Evolutionary conservation across 78 protist genomes (phyloP).

Genomic region (Anaeramoeba flamelloides): DNA sequence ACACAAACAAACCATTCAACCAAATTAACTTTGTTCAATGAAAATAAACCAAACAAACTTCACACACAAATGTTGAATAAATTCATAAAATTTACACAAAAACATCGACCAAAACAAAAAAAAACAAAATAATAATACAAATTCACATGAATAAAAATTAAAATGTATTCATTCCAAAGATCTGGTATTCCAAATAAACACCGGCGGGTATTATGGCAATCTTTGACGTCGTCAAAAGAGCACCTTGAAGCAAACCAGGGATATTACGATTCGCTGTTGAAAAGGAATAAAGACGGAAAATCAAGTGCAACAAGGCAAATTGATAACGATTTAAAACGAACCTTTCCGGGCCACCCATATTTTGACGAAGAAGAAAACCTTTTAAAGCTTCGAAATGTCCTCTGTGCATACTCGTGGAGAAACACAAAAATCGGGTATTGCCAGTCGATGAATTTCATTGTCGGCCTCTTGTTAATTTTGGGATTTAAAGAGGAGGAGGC

Average conservation of each 20-base stretch:
- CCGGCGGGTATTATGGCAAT: background rate
- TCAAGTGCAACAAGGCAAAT: background rate
- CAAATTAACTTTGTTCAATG: no score
- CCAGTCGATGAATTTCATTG: slow-evolving; percentile 65
- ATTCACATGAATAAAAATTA: no score
- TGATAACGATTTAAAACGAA: background rate
- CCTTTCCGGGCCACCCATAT: background rate
- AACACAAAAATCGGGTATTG: slow-evolving; percentile 63
- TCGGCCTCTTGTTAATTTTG: slow-evolving; percentile 44
- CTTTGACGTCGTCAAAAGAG: background rate
- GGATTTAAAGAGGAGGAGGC: slow-evolving; percentile 55
- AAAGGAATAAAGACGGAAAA: background rate
- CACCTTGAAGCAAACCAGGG: background rate
- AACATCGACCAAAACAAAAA: no score
- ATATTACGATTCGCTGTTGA: background rate
- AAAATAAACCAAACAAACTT: no score
- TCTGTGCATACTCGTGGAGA: slow-evolving; percentile 46
- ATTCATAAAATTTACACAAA: no score
- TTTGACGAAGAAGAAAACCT: background rate
- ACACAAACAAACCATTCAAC: no score
- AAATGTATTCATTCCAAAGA: no score
- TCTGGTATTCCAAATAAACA: background rate
- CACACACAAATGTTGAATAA: no score
- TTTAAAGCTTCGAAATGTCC: slow-evolving; percentile 4
- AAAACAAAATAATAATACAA: no score